These are phyloP conservation scores for Paulownia fortunei DNA, from an alignment of 257 asterid genomes.

Conservation along the genomic window DNA sequence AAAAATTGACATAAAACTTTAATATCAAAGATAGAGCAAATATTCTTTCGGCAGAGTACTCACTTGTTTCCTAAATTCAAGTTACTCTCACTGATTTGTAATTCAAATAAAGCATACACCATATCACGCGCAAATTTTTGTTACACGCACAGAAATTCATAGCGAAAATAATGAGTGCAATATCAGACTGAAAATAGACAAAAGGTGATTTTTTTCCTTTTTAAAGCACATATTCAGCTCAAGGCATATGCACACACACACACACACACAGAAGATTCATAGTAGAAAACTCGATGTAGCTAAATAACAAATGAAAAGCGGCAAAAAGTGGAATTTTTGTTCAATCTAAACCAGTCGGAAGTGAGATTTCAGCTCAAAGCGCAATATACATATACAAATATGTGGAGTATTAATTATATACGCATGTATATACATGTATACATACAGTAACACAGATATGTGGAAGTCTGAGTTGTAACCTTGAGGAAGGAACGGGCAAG, in stretches of 20 bases:
- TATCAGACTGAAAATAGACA: neutral
- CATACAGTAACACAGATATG: neutral
- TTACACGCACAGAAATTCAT: neutral
- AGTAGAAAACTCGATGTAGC: neutral
- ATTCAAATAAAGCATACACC: neutral
- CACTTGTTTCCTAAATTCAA: neutral
- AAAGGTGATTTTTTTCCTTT: too few relatives aligned
- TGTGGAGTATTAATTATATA: neutral
- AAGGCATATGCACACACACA: neutral
- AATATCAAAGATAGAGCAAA: neutral
- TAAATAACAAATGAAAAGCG: neutral
- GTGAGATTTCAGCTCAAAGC: neutral
- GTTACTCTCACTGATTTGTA: neutral
- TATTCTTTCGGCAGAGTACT: neutral
- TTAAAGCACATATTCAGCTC: neutral
- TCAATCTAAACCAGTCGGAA: neutral
- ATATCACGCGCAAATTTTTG: neutral
- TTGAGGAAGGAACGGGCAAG: slow-evolving; percentile 76
- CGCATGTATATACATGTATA: neutral
- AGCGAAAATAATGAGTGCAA: neutral
- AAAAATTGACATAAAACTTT: neutral
- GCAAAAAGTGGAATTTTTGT: slow-evolving; percentile 4
- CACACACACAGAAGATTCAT: neutral
- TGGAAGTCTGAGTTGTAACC: slow-evolving; percentile 44
- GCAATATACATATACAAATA: neutral